Conservation (phyloP, 805 yeast genomes). For the Maudiozyma barnettii region DNA sequence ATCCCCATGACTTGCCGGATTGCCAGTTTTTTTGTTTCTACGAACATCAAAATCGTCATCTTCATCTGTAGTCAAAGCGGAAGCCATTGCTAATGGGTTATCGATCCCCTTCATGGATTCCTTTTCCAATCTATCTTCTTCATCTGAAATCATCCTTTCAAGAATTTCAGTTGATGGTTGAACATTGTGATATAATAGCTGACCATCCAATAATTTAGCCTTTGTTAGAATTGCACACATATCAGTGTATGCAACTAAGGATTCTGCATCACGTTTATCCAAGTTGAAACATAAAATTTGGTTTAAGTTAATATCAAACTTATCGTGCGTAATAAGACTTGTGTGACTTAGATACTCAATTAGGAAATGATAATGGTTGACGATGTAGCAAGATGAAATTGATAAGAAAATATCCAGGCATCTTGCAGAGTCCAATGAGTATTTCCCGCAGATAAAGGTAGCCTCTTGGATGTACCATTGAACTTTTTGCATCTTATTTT, state of each 20-base stretch:
- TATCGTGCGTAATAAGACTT: conserved; percentile 36
- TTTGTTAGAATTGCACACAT: conserved; percentile 52
- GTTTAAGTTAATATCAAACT: conserved; percentile 33
- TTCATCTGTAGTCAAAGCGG: conserved; percentile 65
- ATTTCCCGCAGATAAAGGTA: conserved; percentile 60
- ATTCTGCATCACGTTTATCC: conserved; percentile 9
- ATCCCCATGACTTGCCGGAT: not conserved
- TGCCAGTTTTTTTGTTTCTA: not conserved
- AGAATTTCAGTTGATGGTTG: conserved; percentile 44
- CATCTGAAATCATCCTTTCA: conserved; percentile 33
- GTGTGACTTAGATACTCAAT: conserved; percentile 43
- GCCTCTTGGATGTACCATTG: conserved; percentile 39
- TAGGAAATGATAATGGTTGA: conserved; percentile 38
- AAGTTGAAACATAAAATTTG: conserved; percentile 41
- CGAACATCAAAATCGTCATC: conserved; percentile 31
- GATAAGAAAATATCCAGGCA: conserved; percentile 55
- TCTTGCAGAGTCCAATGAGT: conserved; percentile 61
- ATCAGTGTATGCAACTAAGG: conserved; percentile 30
- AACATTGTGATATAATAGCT: conserved; percentile 47
- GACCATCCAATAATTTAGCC: conserved; percentile 56
- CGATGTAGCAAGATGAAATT: conserved; percentile 38
- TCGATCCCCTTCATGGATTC: conserved; percentile 54
- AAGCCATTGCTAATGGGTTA: conserved; percentile 80
- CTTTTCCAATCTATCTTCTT: conserved; percentile 42
- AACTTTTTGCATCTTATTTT: conserved; percentile 35